Base-by-base conservation (phyloP, 805 yeast species). In the Ascoidea asiatica region DNA sequence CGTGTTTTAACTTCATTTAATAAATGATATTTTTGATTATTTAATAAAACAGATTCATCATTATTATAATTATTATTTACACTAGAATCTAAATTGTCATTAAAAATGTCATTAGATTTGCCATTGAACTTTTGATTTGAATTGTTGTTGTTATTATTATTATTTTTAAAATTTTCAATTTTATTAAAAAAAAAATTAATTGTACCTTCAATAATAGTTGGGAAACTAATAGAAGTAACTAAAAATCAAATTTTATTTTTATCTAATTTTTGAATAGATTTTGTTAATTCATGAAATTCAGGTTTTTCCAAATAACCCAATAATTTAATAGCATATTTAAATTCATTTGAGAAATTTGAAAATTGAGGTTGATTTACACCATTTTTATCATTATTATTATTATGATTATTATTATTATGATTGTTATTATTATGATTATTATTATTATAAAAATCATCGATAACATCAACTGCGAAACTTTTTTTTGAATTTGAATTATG, bases 251-350 rank as follows among this genome's bases (percentile, higher is more conserved):
- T 70, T 57, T 90, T 97, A 36, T 86, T 90, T 4, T 75, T 72
- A 21, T 79, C 79, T 37, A 90, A 59, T 48, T 84, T 81, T 56
- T 86, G 87, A 86, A 90, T 87, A 48, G 82, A 82, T 56, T 84
- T 81, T 3, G 97, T 89, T 53, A 90, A 70, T 55, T 89, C 97
- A 56, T 89, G 94, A 60, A 90, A 89, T 1, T 90, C 96, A 2
- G 85, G 82, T 48, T 81, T 73, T 52, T 90, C 97, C 42, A 90
- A 67, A 59, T 90, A 90, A 2, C 97, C 97, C 65, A 90, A 92
- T 5, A 92, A 82, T 61, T 87, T 88, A 50, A 92, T 85, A 2
- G 96, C 97, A 43, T 85, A 75, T 40, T 92, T 63, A 54, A 90
- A 90, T 58, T 89, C 95, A 58, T 90, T 96, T 43, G 89, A 64